These are phyloP conservation scores for Phaseolus lunatus DNA, from an alignment of 306 rosid species.

Conservation along the genomic window DNA sequence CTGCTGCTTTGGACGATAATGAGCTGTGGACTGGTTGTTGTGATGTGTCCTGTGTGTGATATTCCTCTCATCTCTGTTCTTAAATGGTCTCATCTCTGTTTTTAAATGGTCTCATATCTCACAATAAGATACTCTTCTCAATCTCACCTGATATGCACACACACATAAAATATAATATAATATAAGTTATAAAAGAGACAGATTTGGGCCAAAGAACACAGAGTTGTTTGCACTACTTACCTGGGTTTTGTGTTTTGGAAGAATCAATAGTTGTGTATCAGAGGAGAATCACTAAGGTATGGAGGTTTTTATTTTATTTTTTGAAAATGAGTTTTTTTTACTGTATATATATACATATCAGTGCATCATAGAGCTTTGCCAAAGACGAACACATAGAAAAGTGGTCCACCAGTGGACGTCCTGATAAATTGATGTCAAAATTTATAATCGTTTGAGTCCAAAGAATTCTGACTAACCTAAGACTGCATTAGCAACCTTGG, in stretches of 20 bases:
- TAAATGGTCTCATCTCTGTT: too few relatives aligned
- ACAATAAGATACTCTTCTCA: too few relatives aligned
- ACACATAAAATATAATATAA: too few relatives aligned
- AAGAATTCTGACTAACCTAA: neutral
- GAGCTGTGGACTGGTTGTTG: constrained; percentile 5
- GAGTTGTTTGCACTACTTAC: neutral
- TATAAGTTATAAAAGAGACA: neutral
- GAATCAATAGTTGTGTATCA: neutral
- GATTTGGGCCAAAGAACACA: neutral
- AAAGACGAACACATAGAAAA: neutral
- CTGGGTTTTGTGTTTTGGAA: neutral
- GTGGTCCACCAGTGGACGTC: neutral
- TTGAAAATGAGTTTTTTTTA: neutral
- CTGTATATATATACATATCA: neutral
- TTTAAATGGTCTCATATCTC: neutral
- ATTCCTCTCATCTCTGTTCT: too few relatives aligned
- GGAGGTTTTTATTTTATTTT: neutral
- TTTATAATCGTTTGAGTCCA: neutral
- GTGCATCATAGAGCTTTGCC: neutral
- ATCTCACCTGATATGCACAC: too few relatives aligned
- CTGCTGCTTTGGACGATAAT: constrained; percentile 7
- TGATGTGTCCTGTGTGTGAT: constrained; percentile 15
- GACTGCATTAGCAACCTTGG: neutral
- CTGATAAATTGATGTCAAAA: neutral
- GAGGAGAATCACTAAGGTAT: neutral